A percentile compares a stretch with the other conserved stretches of the same genome.
These are phyloP conservation scores for Phytophthora hibernalis DNA, from an alignment of 352 stramenopile species.

Conservation along the genomic window DNA sequence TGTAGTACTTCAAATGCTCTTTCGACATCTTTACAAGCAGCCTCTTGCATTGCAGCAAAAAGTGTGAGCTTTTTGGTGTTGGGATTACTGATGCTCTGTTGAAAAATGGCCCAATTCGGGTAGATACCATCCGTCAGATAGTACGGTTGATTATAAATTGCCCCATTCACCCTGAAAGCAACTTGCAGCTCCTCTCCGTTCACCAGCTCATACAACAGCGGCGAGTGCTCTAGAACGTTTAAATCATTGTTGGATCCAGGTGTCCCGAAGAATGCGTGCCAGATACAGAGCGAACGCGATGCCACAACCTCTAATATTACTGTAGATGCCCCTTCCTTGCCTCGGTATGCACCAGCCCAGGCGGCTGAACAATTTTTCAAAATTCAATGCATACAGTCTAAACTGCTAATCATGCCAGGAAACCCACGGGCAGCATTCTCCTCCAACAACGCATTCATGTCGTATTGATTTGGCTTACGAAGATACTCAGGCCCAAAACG, in stretches of 20 bases:
- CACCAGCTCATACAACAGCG: background rate
- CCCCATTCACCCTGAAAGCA: constrained; percentile 1
- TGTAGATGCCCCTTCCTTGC: background rate
- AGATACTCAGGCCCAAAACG: background rate
- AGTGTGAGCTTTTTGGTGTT: background rate
- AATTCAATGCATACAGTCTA: constrained; percentile 3
- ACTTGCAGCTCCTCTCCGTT: background rate
- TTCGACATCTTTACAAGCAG: background rate
- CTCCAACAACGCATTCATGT: background rate
- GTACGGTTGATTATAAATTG: constrained; percentile 9
- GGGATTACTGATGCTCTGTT: background rate
- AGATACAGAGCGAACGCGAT: too few relatives aligned
- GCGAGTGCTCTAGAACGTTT: background rate
- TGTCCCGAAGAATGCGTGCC: too few relatives aligned
- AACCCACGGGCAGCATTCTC: background rate
- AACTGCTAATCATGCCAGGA: background rate
- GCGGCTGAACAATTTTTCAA: constrained; percentile 4
- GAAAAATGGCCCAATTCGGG: background rate
- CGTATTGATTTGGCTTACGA: background rate
- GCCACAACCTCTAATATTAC: background rate
- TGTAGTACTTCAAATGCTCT: constrained; percentile 7
- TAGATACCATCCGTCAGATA: constrained; percentile 10
- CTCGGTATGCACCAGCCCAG: background rate
- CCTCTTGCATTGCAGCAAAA: constrained; percentile 9
- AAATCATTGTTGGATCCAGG: too few relatives aligned